Evolutionary conservation across 495 filamentous ascomycete genomes (phyloP).

Genomic region (Echria macrotheca): DNA sequence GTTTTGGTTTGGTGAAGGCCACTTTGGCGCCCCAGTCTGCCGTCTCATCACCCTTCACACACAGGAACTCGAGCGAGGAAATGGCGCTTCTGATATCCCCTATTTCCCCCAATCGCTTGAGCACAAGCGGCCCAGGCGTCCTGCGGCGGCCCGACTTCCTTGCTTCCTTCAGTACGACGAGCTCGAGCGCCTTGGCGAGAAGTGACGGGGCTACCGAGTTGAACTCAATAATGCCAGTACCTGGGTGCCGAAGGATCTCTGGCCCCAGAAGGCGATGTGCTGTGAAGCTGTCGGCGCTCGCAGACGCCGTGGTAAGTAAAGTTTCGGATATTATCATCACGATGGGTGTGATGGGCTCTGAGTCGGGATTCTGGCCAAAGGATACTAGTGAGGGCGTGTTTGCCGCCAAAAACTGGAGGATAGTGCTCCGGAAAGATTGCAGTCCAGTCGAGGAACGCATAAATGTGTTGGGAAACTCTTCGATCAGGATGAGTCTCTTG

Average conservation of each 20-base stretch:
- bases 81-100: slow-evolving; percentile 92
- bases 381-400: slow-evolving; percentile 43
- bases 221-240: slow-evolving; percentile 75
- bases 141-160: slow-evolving; percentile 59
- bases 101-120: slow-evolving; percentile 70
- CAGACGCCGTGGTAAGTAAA: slow-evolving; percentile 65
- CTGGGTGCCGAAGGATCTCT: slow-evolving; percentile 72
- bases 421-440: slow-evolving; percentile 65
- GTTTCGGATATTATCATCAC: slow-evolving; percentile 91
- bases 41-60: slow-evolving; percentile 63
- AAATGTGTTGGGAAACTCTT: slow-evolving; percentile 90
- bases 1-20: slow-evolving; percentile 56
- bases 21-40: slow-evolving; percentile 64
- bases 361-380: slow-evolving; percentile 27
- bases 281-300: slow-evolving; percentile 80
- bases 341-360: slow-evolving; percentile 58
- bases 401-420: slow-evolving; percentile 67
- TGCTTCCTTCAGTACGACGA: slow-evolving; percentile 76
- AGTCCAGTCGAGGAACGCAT: slow-evolving; percentile 60
- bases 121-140: slow-evolving; percentile 62
- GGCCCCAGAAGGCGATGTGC: slow-evolving; percentile 82
- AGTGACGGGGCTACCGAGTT: slow-evolving; percentile 86
- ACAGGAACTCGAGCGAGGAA: slow-evolving; percentile 84
- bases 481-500: slow-evolving; percentile 67
- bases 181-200: slow-evolving; percentile 73